These are phyloP conservation scores for Pyrenophora teres DNA, from an alignment of 2,329 filamentous ascomycete genomes.

Conservation along the genomic window DNA sequence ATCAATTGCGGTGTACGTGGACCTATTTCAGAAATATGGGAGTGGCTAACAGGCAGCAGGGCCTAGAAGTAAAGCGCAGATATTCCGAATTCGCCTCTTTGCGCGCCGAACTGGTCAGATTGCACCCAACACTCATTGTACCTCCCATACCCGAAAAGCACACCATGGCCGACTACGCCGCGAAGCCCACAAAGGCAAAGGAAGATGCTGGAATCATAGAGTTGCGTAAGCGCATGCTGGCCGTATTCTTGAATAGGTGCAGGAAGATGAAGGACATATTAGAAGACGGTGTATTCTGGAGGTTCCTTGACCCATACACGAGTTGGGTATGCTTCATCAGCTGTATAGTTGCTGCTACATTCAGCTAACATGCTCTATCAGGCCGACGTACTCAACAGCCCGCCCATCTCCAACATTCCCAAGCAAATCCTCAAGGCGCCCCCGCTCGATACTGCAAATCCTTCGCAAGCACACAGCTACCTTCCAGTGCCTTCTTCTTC, in stretches of 20 bases:
- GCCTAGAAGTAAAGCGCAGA: constrained; percentile 89
- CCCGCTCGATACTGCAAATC: constrained; percentile 93
- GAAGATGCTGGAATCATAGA: constrained; percentile 98
- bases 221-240: constrained; percentile 92
- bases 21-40: neutral
- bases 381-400: constrained; percentile 93
- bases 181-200: constrained; percentile 96
- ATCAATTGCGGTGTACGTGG: constrained; percentile 84
- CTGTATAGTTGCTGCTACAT: neutral
- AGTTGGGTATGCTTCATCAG: constrained; percentile 76
- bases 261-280: constrained; percentile 89
- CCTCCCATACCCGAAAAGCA: constrained; percentile 99
- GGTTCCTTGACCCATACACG: constrained; percentile 95
- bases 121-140: constrained; percentile 94
- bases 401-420: constrained; percentile 86
- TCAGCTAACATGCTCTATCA: constrained; percentile 47
- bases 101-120: constrained; percentile 81
- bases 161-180: constrained; percentile 97
- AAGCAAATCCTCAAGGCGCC: constrained; percentile 94
- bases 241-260: constrained; percentile 93
- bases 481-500: constrained; percentile 84
- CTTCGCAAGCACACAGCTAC: constrained; percentile 81
- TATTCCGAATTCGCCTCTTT: constrained; percentile 97
- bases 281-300: constrained; percentile 95
- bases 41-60: constrained; percentile 58